These are phyloP conservation scores for Xanthoconium separans DNA, from an alignment of 1,284 basidiomycete genomes.

Conservation along the genomic window DNA sequence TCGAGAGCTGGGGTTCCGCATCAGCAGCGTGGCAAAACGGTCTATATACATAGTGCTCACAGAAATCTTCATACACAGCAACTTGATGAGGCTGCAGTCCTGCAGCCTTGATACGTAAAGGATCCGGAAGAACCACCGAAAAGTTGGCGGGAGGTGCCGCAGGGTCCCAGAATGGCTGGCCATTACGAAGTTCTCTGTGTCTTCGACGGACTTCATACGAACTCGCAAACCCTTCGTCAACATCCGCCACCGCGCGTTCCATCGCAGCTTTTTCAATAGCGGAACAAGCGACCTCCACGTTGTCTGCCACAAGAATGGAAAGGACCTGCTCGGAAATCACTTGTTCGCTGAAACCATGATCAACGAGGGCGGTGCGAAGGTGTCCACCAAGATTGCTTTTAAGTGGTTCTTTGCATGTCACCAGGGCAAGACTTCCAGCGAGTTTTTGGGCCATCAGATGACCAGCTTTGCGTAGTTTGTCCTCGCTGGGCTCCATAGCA, in stretches of 20 bases:
- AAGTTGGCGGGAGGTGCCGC: constrained; percentile 73
- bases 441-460: constrained; percentile 98
- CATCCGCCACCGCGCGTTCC: constrained; percentile 94
- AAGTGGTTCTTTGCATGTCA: constrained; percentile 98
- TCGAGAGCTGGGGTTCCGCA: constrained; percentile 42
- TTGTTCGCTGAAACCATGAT: constrained; percentile 88
- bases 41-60: constrained; percentile 38
- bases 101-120: constrained; percentile 80
- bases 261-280: constrained; percentile 98
- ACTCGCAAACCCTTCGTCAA: constrained; percentile 85
- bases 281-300: constrained; percentile 91
- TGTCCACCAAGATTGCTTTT: constrained; percentile 92
- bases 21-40: constrained; percentile 6
- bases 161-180: constrained; percentile 87
- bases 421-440: constrained; percentile 93
- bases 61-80: constrained; percentile 95
- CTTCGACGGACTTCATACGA: constrained; percentile 86
- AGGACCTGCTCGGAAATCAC: constrained; percentile 72
- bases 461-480: constrained; percentile 88
- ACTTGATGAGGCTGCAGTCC: constrained; percentile 85
- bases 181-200: constrained; percentile 79
- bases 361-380: constrained; percentile 75
- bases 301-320: constrained; percentile 85
- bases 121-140: constrained; percentile 82
- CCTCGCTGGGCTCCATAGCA: constrained; percentile 90